Conservation (phyloP, 805 yeast genomes). For the Lipomyces chichibuensis region DNA sequence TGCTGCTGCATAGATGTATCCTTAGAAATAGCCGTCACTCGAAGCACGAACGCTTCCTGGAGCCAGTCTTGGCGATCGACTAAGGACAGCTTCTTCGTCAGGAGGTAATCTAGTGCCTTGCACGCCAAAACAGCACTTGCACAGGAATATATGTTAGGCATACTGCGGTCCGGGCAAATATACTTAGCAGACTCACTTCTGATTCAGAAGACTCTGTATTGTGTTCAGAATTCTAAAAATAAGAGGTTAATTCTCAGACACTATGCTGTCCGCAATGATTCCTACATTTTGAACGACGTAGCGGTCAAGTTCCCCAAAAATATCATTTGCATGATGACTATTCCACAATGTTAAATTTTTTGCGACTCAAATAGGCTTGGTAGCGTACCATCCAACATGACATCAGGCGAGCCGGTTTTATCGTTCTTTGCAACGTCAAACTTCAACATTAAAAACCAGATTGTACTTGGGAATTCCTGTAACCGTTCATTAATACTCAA, state of each 20-base stretch:
- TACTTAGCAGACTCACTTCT: background rate
- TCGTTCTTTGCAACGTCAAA: constrained; percentile 15
- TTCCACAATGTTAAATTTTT: background rate
- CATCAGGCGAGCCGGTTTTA: constrained; percentile 12
- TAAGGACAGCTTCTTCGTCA: constrained; percentile 18
- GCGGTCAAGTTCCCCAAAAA: constrained; percentile 17
- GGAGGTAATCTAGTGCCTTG: constrained; percentile 21
- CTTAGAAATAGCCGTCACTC: background rate
- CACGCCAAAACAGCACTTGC: constrained; percentile 12
- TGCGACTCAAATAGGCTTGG: background rate
- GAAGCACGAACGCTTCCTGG: constrained; percentile 12
- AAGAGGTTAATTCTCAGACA: background rate
- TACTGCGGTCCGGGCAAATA: background rate
- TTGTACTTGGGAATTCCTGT: constrained; percentile 19
- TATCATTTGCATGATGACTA: constrained; percentile 30
- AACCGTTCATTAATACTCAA: background rate
- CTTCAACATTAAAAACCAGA: constrained; percentile 20
- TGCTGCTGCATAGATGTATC: background rate
- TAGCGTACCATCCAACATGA: constrained; percentile 17
- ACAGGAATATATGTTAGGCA: background rate
- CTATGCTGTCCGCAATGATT: background rate
- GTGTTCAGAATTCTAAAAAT: constrained; percentile 11
- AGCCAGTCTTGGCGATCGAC: constrained; percentile 12
- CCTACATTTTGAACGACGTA: constrained; percentile 16
- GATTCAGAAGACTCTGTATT: constrained; percentile 7